These are phyloP conservation scores for Xanthoceras sorbifolium DNA, from an alignment of 345 rosid species.

Conservation along the genomic window DNA sequence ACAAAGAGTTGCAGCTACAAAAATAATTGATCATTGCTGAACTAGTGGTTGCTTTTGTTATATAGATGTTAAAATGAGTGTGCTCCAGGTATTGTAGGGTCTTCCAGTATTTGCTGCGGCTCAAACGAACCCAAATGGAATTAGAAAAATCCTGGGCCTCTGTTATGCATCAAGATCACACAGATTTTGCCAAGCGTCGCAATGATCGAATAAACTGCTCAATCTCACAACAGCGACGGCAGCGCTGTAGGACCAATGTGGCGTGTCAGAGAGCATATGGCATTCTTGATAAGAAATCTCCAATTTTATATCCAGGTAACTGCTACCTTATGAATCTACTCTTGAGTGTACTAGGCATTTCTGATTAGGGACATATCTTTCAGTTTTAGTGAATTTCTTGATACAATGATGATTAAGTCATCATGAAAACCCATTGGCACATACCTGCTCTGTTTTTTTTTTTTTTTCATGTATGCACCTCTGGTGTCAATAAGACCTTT, in stretches of 20 bases:
- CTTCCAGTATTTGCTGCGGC: constrained; percentile 87
- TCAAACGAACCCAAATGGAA: constrained; percentile 94
- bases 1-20: background rate
- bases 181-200: constrained; percentile 70
- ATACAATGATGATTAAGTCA: background rate
- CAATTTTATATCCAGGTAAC: constrained; percentile 95
- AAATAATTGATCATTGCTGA: constrained; percentile 13
- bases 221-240: constrained; percentile 69
- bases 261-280: constrained; percentile 98
- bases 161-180: constrained; percentile 95
- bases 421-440: background rate
- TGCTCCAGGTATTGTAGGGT: constrained; percentile 73
- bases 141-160: constrained; percentile 99
- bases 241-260: constrained; percentile 86
- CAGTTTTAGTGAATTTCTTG: constrained; percentile 1
- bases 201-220: constrained; percentile 55
- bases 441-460: background rate
- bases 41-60: background rate
- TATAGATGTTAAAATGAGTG: constrained; percentile 20
- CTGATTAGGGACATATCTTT: background rate
- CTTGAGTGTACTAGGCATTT: background rate
- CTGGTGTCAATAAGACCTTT: background rate
- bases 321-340: background rate
- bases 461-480: background rate
- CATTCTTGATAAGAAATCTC: constrained; percentile 90